A percentile compares a stretch with the other conserved stretches of the same genome.
Conservation (phyloP, 768 basidiomycete species). For the Jaapia argillacea region DNA sequence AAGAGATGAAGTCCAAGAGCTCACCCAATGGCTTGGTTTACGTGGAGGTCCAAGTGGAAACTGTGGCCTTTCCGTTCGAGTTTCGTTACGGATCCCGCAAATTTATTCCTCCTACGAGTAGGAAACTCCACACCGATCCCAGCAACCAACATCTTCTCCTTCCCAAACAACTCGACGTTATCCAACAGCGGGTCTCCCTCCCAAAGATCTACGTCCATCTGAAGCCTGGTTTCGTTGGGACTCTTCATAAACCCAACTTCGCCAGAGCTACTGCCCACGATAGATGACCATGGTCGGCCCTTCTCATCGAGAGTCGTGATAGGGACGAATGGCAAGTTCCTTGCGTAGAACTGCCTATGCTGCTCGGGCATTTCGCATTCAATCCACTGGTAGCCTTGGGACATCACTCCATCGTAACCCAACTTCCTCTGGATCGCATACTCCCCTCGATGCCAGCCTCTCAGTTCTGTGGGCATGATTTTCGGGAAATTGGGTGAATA, state of each 20-base stretch:
- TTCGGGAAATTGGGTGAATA: too few relatives aligned
- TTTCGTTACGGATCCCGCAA: slow-evolving; percentile 8
- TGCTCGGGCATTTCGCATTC: slow-evolving; percentile 36
- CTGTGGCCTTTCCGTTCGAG: slow-evolving; percentile 5
- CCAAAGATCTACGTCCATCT: slow-evolving; percentile 34
- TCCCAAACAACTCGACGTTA: slow-evolving; percentile 20
- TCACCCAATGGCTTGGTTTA: slow-evolving; percentile 53
- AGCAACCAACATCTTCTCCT: slow-evolving; percentile 3
- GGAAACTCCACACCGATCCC: slow-evolving; percentile 8
- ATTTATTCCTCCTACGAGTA: slow-evolving; percentile 11
- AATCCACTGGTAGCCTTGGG: slow-evolving; percentile 29
- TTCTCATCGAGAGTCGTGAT: slow-evolving; percentile 40
- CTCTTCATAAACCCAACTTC: slow-evolving; percentile 33
- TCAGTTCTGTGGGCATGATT: background rate
- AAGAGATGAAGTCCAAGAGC: slow-evolving; percentile 9
- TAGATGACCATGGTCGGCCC: slow-evolving; percentile 50
- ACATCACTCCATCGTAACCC: slow-evolving; percentile 27
- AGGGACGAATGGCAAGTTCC: slow-evolving; percentile 44
- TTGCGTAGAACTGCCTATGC: slow-evolving; percentile 39
- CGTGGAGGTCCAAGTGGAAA: slow-evolving; percentile 28
- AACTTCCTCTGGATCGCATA: slow-evolving; percentile 36
- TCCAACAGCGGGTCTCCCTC: slow-evolving; percentile 43
- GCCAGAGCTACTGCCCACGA: slow-evolving; percentile 36
- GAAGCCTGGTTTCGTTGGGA: slow-evolving; percentile 25
- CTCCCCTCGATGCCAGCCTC: slow-evolving; percentile 40